These are phyloP conservation scores for Pittosporum tobira DNA, from an alignment of 129 eudicot species.

Conservation along the genomic window DNA sequence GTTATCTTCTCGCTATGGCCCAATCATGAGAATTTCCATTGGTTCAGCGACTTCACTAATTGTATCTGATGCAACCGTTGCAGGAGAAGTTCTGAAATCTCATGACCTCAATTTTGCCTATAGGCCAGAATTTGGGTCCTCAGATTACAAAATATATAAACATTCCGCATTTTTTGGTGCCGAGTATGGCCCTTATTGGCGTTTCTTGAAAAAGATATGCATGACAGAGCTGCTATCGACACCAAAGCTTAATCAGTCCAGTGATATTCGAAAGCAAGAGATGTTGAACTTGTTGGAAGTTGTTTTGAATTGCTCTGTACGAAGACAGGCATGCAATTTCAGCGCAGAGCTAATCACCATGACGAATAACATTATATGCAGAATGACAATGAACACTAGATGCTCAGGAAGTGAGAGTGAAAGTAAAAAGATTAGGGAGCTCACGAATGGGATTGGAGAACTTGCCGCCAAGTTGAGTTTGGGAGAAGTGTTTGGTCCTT, in stretches of 20 bases:
- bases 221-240: slow-evolving; percentile 40
- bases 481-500: slow-evolving; percentile 30
- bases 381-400: slow-evolving; percentile 43
- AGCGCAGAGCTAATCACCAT: slow-evolving; percentile 28
- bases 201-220: slow-evolving; percentile 43
- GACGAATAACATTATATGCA: slow-evolving; percentile 43
- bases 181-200: slow-evolving; percentile 41
- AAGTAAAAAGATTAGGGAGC: slow-evolving; percentile 27
- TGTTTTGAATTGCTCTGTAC: slow-evolving; percentile 12
- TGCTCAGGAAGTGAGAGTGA: slow-evolving; percentile 28
- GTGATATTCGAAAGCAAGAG: slow-evolving; percentile 30
- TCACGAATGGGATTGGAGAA: slow-evolving; percentile 30
- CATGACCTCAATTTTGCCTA: slow-evolving; percentile 24
- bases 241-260: slow-evolving; percentile 24
- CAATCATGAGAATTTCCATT: slow-evolving; percentile 19
- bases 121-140: slow-evolving; percentile 22
- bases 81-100: slow-evolving; percentile 35
- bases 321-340: slow-evolving; percentile 22
- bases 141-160: slow-evolving; percentile 27
- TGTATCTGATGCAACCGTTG: slow-evolving; percentile 30
- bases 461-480: slow-evolving; percentile 26
- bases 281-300: slow-evolving; percentile 18
- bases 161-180: slow-evolving; percentile 17
- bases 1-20: slow-evolving; percentile 33
- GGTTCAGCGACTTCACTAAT: slow-evolving; percentile 27